Evolutionary conservation across 768 basidiomycete species (phyloP), one percentile per base, ranked within the genome.

Genomic region (Pleurotus sapidus): DNA sequence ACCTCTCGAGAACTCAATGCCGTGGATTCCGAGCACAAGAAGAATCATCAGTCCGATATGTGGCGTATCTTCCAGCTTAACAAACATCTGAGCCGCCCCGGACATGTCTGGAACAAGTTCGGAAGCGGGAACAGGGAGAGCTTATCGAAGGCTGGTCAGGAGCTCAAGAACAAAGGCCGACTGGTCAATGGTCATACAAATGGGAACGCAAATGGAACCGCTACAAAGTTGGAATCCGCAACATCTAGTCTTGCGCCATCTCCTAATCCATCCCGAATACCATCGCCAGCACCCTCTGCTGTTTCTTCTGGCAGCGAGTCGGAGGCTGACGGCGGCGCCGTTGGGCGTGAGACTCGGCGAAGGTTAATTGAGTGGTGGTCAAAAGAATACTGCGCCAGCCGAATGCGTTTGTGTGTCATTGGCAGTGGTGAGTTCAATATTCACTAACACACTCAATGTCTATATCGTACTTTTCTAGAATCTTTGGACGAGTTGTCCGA

Each of bases 21-120:
- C 1, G 95, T 99, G 42, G 89, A 99, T 69, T 96, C 93, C 0
- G 97, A 99, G 69, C 88, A 98, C 78, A 93, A 93, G 75, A 96
- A 97, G 76, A 99, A 98, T 68, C 84, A 91, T 47, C 95, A 96
- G 68, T 75, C 80, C 2, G 94, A 98, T 67, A 76, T 87, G 65
- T 95, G 94, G 91, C 85, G 96, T n/a, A 85, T 95, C 57, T 98
- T 91, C 72, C 96, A 99, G 70, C 73, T 98, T 23, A 92, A 91
- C 72, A 98, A 98, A 70, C 81, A 88, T 63, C 83, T 96, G 49
- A 88, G 86, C 57, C 86, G 84, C 63, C 76, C 77, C 2, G 90
- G 87, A 4, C 94, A 96, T 69, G 82, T 84, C 3, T 98, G 93
- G 88, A 82, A 80, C 59, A 98, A 97, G 67, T 98, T 98, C 66